Base-by-base conservation (phyloP, 306 rosid genomes). In the Elaeagnus macrophylla region DNA sequence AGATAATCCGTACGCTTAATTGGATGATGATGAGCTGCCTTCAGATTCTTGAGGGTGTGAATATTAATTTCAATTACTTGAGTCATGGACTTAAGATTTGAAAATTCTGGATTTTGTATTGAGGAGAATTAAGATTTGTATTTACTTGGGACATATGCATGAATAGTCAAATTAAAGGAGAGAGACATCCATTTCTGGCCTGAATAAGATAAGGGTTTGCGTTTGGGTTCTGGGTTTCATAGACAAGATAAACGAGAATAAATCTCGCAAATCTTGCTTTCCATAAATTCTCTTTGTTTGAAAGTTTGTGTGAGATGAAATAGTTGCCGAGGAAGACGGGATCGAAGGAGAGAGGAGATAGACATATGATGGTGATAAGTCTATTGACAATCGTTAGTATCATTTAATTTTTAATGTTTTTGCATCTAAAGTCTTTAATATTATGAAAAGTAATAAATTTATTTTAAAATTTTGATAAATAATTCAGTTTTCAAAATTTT, bases 261-360 rank as follows among this genome's bases (percentile, higher is more conserved):
- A 64, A 65, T 77, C 65, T 71, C 74, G 75, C 76, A 82, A 84
- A 80, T 86, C 86, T 77, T 84, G 77, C 94, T 86, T 87, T 87
- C 89, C 76, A 78, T 80, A 78, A 80, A 83, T 91, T 84, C 82
- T 72, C 81, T 84, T 79, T 78, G 64, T 84, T 84, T 91, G 95
- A 95, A 91, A 82, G 83, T 74, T 87, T 91, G 89, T 82, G 96
- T 62, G 55, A 67, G 59, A 64, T 54, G 67, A 79, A 73, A 80
- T 77, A 69, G 70, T 56, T 73, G 77, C 79, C 72, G 62, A 60
- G 41, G 54, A 66, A 18, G 57, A 57, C 14, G 25, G 51, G 32
- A 25, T n/a, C n/a, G 4, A 25, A 25, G 4, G 32, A 25, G 32
- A 25, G 32, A 25, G 32, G 4, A 25, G 32, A 25, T 0, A 25